phyloP scores from a whole-genome alignment of 176 grass and related monocot species.

The Poa pratensis region DNA sequence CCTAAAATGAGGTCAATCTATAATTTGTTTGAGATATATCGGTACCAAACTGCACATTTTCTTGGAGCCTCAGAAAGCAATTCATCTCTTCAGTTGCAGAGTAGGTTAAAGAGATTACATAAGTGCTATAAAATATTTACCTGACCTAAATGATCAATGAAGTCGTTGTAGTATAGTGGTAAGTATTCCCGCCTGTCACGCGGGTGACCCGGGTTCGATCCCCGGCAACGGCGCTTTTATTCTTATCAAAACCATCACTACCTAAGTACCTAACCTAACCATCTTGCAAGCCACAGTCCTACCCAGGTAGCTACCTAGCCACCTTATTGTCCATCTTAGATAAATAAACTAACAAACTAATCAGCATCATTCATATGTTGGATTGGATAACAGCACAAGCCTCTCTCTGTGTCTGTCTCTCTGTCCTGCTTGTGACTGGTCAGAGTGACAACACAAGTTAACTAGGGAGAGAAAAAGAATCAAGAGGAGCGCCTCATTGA shows the following conservation, averaged over 20 bases:
- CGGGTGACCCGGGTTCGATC: constrained; percentile 80
- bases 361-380: constrained; percentile 24
- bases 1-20: neutral
- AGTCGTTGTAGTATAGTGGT: constrained; percentile 93
- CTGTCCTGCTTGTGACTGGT: neutral
- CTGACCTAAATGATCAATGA: too few relatives aligned
- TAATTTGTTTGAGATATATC: neutral
- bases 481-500: neutral
- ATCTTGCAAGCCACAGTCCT: constrained; percentile 18
- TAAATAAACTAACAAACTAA: neutral
- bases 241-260: constrained; percentile 9
- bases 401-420: neutral
- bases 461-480: neutral
- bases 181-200: constrained; percentile 91
- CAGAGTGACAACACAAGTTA: constrained; percentile 5
- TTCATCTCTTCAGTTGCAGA: neutral
- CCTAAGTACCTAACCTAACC: neutral
- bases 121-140: too few relatives aligned
- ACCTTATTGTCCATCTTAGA: neutral
- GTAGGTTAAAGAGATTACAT: too few relatives aligned
- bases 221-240: constrained; percentile 54
- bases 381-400: constrained; percentile 25
- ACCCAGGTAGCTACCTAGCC: neutral
- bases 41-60: neutral
- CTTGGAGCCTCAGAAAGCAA: neutral